Percentiles rank a stretch among this genome's conserved stretches.
Conservation (phyloP, 2,329 filamentous ascomycete species). For the Xylariaceae sp. region DNA sequence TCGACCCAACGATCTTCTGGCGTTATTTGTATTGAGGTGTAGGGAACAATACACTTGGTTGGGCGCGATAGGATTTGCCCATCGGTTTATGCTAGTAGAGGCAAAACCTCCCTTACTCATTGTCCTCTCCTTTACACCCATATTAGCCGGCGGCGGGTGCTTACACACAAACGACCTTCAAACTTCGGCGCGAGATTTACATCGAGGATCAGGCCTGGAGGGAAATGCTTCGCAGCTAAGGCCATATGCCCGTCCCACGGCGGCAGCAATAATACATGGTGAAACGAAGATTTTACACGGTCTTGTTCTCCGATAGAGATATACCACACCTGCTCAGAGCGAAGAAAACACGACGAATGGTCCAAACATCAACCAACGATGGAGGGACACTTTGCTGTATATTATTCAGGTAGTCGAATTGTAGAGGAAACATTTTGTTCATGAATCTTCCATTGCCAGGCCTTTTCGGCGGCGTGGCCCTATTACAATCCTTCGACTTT, state of each 20-base stretch:
- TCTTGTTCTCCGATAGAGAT: slow-evolving; percentile 6
- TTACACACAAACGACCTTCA: slow-evolving; percentile 3
- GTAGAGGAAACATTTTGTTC: slow-evolving; percentile 18
- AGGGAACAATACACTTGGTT: slow-evolving; percentile 16
- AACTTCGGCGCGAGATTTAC: too few species aligned
- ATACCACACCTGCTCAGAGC: slow-evolving; percentile 6
- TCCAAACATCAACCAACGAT: slow-evolving; percentile 18
- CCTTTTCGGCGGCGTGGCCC: too few species aligned
- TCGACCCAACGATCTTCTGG: slow-evolving; percentile 28
- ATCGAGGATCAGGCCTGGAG: too few species aligned
- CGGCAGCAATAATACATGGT: too few species aligned
- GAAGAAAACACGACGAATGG: slow-evolving; percentile 19
- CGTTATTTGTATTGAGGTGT: slow-evolving; percentile 29
- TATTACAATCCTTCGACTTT: too few species aligned
- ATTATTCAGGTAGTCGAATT: slow-evolving; percentile 31
- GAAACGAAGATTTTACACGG: too few species aligned
- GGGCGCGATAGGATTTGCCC: slow-evolving; percentile 12
- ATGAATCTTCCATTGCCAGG: too few species aligned
- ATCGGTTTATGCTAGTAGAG: slow-evolving; percentile 15
- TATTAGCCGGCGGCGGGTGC: background rate
- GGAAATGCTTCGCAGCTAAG: too few species aligned
- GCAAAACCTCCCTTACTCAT: slow-evolving; percentile 13
- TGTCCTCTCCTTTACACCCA: slow-evolving; percentile 27
- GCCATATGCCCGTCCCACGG: too few species aligned
- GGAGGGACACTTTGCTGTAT: slow-evolving; percentile 27